Percentiles rank a stretch among this genome's conserved stretches.
phyloP scores from a whole-genome alignment of 805 yeast species.

The Ogataea neopini region DNA sequence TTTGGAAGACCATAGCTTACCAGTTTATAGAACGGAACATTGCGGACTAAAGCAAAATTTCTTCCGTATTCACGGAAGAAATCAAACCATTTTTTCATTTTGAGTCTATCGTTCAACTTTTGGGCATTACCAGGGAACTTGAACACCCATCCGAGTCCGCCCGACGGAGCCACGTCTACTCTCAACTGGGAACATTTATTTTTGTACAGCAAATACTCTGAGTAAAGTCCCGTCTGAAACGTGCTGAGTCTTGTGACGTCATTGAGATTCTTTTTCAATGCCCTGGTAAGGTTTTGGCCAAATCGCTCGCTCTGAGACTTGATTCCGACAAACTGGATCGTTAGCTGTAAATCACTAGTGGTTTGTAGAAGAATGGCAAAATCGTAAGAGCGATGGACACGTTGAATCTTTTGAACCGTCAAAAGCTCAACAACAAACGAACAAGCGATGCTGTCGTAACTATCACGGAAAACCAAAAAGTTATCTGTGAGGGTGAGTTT shows the following conservation, averaged over 20 bases:
- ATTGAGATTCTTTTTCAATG: constrained; percentile 61
- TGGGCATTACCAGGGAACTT: constrained; percentile 89
- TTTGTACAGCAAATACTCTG: constrained; percentile 75
- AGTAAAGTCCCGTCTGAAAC: constrained; percentile 72
- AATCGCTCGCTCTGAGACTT: constrained; percentile 79
- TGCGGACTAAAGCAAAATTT: constrained; percentile 71
- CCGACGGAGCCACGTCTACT: constrained; percentile 59
- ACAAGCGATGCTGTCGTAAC: constrained; percentile 67
- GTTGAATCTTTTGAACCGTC: constrained; percentile 79
- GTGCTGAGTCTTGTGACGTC: constrained; percentile 62
- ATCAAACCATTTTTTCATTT: constrained; percentile 92
- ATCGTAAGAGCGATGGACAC: constrained; percentile 75
- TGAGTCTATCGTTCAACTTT: constrained; percentile 74
- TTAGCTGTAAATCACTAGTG: constrained; percentile 60
- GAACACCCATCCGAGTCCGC: constrained; percentile 84
- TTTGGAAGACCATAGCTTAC: constrained; percentile 94
- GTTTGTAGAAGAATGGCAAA: constrained; percentile 77
- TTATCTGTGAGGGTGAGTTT: constrained; percentile 70
- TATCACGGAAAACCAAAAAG: constrained; percentile 72
- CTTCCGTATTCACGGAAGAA: constrained; percentile 83
- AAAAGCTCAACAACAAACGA: constrained; percentile 71
- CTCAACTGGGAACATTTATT: constrained; percentile 47
- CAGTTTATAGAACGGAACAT: constrained; percentile 76
- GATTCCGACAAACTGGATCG: constrained; percentile 76
- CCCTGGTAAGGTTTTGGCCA: constrained; percentile 63